These are phyloP conservation scores for Marasmius sp. DNA, from an alignment of 1,284 basidiomycete genomes.

Conservation along the genomic window DNA sequence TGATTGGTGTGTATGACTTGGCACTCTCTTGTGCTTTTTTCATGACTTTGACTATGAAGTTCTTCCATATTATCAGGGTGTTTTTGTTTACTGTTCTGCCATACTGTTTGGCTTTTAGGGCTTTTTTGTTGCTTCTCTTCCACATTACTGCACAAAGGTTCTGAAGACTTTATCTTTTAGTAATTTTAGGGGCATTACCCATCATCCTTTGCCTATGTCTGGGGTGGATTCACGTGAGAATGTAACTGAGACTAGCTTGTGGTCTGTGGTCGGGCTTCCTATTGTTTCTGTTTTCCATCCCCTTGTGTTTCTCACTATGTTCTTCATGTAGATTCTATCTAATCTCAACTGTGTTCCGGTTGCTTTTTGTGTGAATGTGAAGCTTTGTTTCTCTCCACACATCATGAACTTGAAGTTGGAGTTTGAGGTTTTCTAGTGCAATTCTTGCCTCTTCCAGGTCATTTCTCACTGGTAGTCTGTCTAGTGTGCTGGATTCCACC, in stretches of 20 bases:
- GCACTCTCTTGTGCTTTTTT: too few relatives aligned
- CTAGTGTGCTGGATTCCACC: constrained; percentile 17
- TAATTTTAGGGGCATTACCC: neutral
- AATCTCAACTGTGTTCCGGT: constrained; percentile 26
- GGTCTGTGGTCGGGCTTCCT: constrained; percentile 18
- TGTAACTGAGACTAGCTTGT: constrained; percentile 19
- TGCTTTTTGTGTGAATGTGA: constrained; percentile 20
- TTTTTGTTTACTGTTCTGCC: too few relatives aligned
- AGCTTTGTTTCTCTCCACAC: constrained; percentile 28
- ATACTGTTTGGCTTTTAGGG: too few relatives aligned
- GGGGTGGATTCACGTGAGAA: constrained; percentile 18
- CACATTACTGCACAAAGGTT: too few relatives aligned
- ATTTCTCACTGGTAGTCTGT: constrained; percentile 14
- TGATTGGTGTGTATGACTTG: too few relatives aligned
- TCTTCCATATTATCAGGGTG: too few relatives aligned
- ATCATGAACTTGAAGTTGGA: constrained; percentile 20
- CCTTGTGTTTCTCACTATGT: neutral
- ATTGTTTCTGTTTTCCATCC: constrained; percentile 19
- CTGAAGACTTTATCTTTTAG: neutral
- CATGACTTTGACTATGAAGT: too few relatives aligned
- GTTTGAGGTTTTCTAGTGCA: constrained; percentile 17
- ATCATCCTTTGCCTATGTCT: constrained; percentile 18
- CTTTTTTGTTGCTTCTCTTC: too few relatives aligned
- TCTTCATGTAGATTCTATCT: constrained; percentile 27
- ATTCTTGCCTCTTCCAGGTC: constrained; percentile 14